Evolutionary conservation across 176 grass and related monocot genomes (phyloP).

Genomic region (Microstegium vimineum): DNA sequence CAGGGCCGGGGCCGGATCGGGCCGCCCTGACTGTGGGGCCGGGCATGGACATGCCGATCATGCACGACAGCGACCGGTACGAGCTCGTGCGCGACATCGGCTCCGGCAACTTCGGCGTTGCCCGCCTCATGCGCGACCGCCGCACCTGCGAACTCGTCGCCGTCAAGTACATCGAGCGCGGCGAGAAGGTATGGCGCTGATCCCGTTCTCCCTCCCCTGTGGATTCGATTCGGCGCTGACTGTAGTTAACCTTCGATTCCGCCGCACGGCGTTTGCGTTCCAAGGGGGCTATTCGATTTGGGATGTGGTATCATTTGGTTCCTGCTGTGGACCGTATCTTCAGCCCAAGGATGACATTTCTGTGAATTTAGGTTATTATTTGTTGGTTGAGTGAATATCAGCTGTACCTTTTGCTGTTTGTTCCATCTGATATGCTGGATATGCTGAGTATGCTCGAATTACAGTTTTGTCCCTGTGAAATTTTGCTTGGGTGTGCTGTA

Average conservation of each 20-base stretch:
- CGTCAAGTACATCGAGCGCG: conserved; percentile 94
- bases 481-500: conserved; percentile 10
- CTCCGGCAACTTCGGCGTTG: conserved; percentile 86
- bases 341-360: neutral
- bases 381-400: neutral
- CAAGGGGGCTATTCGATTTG: conserved; percentile 11
- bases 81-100: conserved; percentile 89
- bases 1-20: conserved; percentile 55
- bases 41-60: conserved; percentile 93
- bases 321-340: neutral
- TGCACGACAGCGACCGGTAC: conserved; percentile 90
- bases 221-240: neutral
- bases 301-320: neutral
- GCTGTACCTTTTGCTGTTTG: neutral
- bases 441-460: neutral
- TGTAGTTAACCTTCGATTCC: conserved; percentile 17
- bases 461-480: neutral
- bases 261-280: neutral
- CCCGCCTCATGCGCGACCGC: conserved; percentile 87
- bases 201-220: neutral
- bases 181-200: conserved; percentile 60
- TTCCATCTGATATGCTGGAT: conserved; percentile 14
- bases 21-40: conserved; percentile 74
- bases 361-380: conserved; percentile 1
- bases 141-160: conserved; percentile 78